Evolutionary conservation across 768 basidiomycete species (phyloP), one percentile per base, ranked within the genome.

Genomic region (Panaeolus papilionaceus): DNA sequence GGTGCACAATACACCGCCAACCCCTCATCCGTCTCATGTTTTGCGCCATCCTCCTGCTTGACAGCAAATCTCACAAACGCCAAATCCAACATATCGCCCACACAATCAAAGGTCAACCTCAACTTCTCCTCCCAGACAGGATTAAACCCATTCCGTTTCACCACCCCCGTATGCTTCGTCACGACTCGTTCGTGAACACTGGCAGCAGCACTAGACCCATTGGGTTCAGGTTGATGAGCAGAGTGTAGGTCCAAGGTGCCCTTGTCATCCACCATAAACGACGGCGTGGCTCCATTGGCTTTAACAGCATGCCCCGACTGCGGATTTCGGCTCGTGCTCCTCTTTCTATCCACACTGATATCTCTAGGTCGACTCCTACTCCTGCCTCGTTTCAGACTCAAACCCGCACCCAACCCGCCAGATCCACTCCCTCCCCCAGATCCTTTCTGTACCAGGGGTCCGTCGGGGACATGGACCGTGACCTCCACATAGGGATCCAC

Each of bases 121-220:
- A 96, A 79, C 47, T 79, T 78, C 71, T 95, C 88, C 70, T 95
- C 87, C 93, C 96, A 98, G 4, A 89, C 81, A 0, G 97, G 97
- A 76, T 98, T 98, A 81, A 98, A 96, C 2, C 97, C 94, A 73
- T 96, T 97, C 75, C 93, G 91, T 77, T 90, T 91, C 67, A 96
- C 90, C 2, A 84, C 81, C n/a, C 54, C 54, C 8, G 54, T 58
- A 33, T 58, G 54, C 28, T 37, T 58, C 14, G 4, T 58, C 26
- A 58, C 54, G 12, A 16, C 54, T 12, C 54, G 10, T 58, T 16
- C 54, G 8, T 1, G n/a, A 58, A 58, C 33, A 4, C 12, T 16
- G n/a, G 10, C 26, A 33, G 7, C 54, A 12, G 26, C 9, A 28
- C 9, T 7, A 9, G 33, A 58, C 3, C 26, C 54, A 58, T 58